Conservation (phyloP, 371 early-diverging fungal genomes). For the Apophysomyces ossiformis region DNA sequence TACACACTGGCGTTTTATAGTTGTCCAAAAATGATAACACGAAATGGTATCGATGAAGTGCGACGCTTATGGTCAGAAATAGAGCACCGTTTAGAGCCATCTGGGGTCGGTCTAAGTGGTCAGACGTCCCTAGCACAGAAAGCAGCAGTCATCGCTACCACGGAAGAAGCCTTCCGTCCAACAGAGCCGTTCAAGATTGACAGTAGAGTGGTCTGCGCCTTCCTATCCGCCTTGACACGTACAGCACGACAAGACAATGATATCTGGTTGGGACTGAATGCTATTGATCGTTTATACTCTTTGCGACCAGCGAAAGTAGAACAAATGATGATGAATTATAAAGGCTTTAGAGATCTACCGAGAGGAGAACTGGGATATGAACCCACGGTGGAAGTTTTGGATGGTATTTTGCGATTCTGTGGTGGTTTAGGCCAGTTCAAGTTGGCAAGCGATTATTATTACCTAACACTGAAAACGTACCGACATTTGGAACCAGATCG, state of each 20-base stretch:
- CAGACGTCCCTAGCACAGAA: slow-evolving; percentile 14
- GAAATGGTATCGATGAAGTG: slow-evolving; percentile 16
- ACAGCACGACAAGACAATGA: slow-evolving; percentile 26
- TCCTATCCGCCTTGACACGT: slow-evolving; percentile 29
- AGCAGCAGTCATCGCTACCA: slow-evolving; percentile 14
- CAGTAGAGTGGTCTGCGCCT: slow-evolving; percentile 22
- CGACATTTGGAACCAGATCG: slow-evolving; percentile 30
- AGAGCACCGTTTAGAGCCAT: slow-evolving; percentile 13
- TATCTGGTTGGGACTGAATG: slow-evolving; percentile 22
- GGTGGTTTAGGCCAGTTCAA: slow-evolving; percentile 26
- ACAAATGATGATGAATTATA: slow-evolving; percentile 17
- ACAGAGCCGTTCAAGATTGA: slow-evolving; percentile 24
- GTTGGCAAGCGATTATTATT: slow-evolving; percentile 35
- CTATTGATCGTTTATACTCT: slow-evolving; percentile 30
- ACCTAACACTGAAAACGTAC: slow-evolving; percentile 26
- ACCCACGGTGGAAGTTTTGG: slow-evolving; percentile 28
- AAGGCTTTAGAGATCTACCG: background rate
- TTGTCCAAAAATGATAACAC: slow-evolving; percentile 15
- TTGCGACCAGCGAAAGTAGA: slow-evolving; percentile 24
- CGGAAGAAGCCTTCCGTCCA: background rate
- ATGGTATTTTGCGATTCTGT: slow-evolving; percentile 36
- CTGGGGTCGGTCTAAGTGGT: background rate
- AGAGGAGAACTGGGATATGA: slow-evolving; percentile 21
- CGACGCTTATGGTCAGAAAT: slow-evolving; percentile 27
- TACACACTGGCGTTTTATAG: slow-evolving; percentile 26